Evolutionary conservation across 352 stramenopile genomes (phyloP), one percentile per base, ranked within the genome.

Genomic region (Thraustotheca clavata): DNA sequence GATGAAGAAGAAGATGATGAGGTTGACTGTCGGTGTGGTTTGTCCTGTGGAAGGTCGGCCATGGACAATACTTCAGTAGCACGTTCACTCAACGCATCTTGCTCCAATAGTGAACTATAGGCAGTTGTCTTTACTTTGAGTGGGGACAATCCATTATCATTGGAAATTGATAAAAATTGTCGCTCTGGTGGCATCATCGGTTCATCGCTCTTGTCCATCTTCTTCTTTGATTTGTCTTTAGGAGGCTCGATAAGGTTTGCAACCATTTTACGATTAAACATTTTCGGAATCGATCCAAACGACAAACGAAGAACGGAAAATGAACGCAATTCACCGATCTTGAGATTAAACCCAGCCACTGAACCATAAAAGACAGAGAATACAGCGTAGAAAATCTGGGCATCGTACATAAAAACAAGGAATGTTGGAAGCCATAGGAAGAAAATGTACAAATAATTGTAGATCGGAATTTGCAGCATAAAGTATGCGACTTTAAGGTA

Each of bases 381-480:
- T 55, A 94, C 91, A 11, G 83, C 82, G 16, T 93, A 75, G 82
- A 84, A 94, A 34, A 94, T 94, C 68, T 94, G 83, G 12, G 82
- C 78, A 67, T 94, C 86, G 69, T 94, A 94, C 6, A 93, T 73
- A 67, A 91, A 94, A 48, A 94, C 86, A 39, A 94, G 74, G 43
- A 94, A 74, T 24, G 91, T 74, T 0, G 86, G 86, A 0, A 67
- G 68, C 86, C 83, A 94, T 70, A 94, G 89, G 7, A 84, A 76
- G 3, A 73, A 63, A 22, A 94, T 60, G 57, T 90, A 94, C 20
- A 81, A 78, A 49, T 93, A 74, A 68, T 94, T 94, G 71, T 94
- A 81, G 16, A 71, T 49, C 6, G 81, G 76, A 20, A 86, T 48
- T 47, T 83, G 72, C 41, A 93, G 85, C 59, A 54, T 66, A 35